Conservation (phyloP, 768 basidiomycete genomes). For the Rhodosporidiobolus odoratus region DNA sequence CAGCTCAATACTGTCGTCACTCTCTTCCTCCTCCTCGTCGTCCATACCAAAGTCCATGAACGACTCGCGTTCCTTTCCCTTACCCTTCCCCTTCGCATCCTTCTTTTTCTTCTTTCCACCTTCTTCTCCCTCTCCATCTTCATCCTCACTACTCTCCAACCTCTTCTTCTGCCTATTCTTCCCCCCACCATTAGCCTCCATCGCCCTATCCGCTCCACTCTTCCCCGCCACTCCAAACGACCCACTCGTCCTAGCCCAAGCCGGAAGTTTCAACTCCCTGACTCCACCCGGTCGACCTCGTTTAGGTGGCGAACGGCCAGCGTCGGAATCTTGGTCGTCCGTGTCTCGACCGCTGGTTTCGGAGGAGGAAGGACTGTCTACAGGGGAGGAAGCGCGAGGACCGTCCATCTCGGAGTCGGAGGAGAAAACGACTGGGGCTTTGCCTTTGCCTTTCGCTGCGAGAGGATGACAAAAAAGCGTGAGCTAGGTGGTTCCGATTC, state of each 20-base stretch:
- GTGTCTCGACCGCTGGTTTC: too few species aligned
- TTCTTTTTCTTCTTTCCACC: too few species aligned
- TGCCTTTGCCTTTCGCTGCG: not conserved
- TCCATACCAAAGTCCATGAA: not conserved
- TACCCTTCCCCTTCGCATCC: conserved; percentile 4
- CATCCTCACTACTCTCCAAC: not conserved
- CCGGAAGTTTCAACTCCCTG: conserved; percentile 9
- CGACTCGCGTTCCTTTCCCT: not conserved
- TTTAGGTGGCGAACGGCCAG: not conserved
- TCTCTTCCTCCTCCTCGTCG: conserved; percentile 3
- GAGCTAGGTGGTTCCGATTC: not conserved
- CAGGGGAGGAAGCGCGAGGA: not conserved
- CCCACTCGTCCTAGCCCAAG: not conserved
- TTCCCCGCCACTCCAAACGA: not conserved
- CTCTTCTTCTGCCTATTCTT: conserved; percentile 8
- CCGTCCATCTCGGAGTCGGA: not conserved
- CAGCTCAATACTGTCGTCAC: conserved; percentile 11
- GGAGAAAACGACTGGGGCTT: not conserved
- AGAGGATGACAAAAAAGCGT: not conserved
- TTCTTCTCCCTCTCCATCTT: not conserved
- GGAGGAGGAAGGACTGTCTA: not conserved
- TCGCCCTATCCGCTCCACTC: conserved; percentile 3
- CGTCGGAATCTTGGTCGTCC: not conserved
- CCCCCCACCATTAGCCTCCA: not conserved
- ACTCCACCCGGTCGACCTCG: too few species aligned